Conservation (phyloP, 2,329 filamentous ascomycete species). For the Penicillium rolfsii region DNA sequence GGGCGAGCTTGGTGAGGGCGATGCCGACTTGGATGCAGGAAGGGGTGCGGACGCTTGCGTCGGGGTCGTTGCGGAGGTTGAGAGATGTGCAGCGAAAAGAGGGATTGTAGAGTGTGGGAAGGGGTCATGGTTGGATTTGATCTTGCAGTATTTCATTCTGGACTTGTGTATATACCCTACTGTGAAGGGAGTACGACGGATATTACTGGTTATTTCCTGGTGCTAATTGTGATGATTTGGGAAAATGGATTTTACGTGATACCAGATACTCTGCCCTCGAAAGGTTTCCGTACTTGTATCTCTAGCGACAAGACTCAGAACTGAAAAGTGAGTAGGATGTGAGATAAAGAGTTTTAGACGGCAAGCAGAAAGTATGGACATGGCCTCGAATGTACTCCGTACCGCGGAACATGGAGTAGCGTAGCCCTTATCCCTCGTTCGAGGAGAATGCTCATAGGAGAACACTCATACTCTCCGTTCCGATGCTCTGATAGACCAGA, state of each 20-base stretch:
- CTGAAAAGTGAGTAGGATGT: too few species aligned
- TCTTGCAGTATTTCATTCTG: not conserved
- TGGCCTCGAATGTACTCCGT: not conserved
- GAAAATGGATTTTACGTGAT: not conserved
- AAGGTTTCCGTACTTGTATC: not conserved
- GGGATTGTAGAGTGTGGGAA: not conserved
- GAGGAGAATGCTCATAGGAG: too few species aligned
- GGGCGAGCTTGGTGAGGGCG: slow-evolving; percentile 34
- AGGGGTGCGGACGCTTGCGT: slow-evolving; percentile 33
- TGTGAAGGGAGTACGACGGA: not conserved
- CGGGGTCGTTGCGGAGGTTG: slow-evolving; percentile 29
- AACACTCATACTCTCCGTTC: too few species aligned
- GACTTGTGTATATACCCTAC: not conserved
- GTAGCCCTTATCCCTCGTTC: not conserved
- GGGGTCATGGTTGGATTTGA: not conserved
- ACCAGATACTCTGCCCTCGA: not conserved
- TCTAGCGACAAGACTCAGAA: not conserved
- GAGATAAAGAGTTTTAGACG: too few species aligned
- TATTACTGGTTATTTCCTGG: not conserved
- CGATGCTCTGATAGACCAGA: not conserved
- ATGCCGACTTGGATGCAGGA: slow-evolving; percentile 55
- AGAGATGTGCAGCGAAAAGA: slow-evolving; percentile 26
- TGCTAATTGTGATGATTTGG: not conserved
- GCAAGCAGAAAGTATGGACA: too few species aligned
- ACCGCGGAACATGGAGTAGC: not conserved